These are phyloP conservation scores for Aethionema arabicum DNA, from an alignment of 345 rosid genomes.

Conservation along the genomic window DNA sequence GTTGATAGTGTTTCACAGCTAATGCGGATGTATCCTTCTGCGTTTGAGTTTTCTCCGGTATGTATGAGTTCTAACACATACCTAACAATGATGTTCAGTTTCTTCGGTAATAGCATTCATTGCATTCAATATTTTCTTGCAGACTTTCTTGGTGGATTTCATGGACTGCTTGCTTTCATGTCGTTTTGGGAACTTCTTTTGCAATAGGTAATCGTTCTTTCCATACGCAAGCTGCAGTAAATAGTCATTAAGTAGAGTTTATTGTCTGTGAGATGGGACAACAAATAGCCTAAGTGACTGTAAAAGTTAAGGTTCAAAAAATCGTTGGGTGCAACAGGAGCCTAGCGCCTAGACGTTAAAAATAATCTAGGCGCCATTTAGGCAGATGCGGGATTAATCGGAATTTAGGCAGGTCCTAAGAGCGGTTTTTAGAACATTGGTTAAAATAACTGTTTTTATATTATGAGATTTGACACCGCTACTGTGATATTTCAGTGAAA, in stretches of 20 bases:
- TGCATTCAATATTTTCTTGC: conserved; percentile 15
- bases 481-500: conserved; percentile 63
- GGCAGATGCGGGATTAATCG: too few relatives aligned
- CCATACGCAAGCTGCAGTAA: neutral
- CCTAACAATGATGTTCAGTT: conserved; percentile 10
- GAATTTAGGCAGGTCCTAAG: too few relatives aligned
- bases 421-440: neutral
- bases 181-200: conserved; percentile 96
- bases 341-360: too few relatives aligned
- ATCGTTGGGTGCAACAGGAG: too few relatives aligned
- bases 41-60: conserved; percentile 97
- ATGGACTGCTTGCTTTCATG: conserved; percentile 88
- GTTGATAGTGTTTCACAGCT: conserved; percentile 93
- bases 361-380: too few relatives aligned
- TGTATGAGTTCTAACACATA: conserved; percentile 33
- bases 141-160: conserved; percentile 94
- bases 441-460: conserved; percentile 6
- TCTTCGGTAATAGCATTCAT: conserved; percentile 14
- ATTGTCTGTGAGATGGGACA: too few relatives aligned
- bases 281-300: too few relatives aligned
- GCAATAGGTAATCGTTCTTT: conserved; percentile 66
- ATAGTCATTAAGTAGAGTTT: too few relatives aligned
- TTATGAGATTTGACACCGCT: neutral
- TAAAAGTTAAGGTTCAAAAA: too few relatives aligned
- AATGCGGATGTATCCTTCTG: conserved; percentile 93